phyloP scores from a whole-genome alignment of 306 rosid species.

The Gastrolobium villosum region DNA sequence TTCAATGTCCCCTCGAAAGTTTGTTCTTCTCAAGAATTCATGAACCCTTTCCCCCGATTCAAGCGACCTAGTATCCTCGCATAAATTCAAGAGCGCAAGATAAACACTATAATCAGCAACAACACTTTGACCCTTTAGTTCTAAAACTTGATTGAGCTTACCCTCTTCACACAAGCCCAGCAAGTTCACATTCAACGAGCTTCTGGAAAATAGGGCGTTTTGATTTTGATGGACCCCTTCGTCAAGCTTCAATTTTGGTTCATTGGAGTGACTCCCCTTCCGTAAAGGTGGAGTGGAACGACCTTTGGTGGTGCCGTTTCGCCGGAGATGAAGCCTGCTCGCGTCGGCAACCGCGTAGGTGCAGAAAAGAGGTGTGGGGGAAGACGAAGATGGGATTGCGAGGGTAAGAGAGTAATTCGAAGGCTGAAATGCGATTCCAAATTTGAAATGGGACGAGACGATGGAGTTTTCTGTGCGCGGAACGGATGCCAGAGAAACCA shows the following conservation, averaged over 20 bases:
- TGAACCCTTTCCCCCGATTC: constrained; percentile 67
- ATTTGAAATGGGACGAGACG: constrained; percentile 46
- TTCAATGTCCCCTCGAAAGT: constrained; percentile 60
- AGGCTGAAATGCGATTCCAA: background rate
- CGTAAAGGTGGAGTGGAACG: constrained; percentile 52
- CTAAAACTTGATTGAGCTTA: constrained; percentile 66
- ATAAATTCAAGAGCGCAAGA: constrained; percentile 62
- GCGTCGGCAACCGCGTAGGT: constrained; percentile 48
- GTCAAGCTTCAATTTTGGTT: constrained; percentile 43
- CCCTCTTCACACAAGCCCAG: constrained; percentile 69
- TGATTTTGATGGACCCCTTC: constrained; percentile 44
- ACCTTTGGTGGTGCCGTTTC: constrained; percentile 32
- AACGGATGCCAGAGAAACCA: constrained; percentile 59
- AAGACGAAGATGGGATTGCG: constrained; percentile 43
- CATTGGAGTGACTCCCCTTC: constrained; percentile 47
- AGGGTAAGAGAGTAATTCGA: background rate
- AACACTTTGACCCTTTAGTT: constrained; percentile 68
- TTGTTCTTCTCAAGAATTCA: constrained; percentile 59
- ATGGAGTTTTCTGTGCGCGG: constrained; percentile 51
- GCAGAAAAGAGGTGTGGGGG: constrained; percentile 50
- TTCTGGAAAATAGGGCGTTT: constrained; percentile 24
- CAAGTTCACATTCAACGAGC: constrained; percentile 57
- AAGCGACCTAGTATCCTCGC: constrained; percentile 57
- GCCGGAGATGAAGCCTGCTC: constrained; percentile 54
- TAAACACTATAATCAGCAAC: constrained; percentile 69